Conservation (phyloP, 2,329 filamentous ascomycete genomes). For the Paramyrothecium roridum region DNA sequence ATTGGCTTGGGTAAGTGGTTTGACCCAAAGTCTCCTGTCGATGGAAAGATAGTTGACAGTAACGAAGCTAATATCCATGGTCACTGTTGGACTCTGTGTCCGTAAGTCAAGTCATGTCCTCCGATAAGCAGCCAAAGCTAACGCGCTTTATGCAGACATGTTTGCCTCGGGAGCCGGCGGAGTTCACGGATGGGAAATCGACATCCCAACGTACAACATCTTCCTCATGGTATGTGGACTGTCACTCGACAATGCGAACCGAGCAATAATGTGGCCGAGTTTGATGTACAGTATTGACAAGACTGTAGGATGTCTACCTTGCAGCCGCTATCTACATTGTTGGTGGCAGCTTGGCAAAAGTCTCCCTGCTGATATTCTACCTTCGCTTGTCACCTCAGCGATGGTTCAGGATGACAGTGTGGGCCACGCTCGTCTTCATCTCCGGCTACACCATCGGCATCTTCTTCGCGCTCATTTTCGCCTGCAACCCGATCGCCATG, state of each 20-base stretch:
- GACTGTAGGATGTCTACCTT: slow-evolving; percentile 20
- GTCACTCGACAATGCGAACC: no score
- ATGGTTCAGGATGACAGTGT: slow-evolving; percentile 28
- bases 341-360: slow-evolving; percentile 30
- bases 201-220: slow-evolving; percentile 18
- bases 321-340: slow-evolving; percentile 27
- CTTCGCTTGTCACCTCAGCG: slow-evolving; percentile 28
- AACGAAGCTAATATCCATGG: neutral
- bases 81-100: slow-evolving; percentile 14
- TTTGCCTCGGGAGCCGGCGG: slow-evolving; percentile 20
- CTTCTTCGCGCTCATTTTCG: slow-evolving; percentile 31
- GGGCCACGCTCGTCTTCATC: slow-evolving; percentile 23
- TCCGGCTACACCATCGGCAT: slow-evolving; percentile 27
- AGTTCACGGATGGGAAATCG: slow-evolving; percentile 27
- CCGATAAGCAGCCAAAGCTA: neutral
- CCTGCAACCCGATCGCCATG: slow-evolving; percentile 29
- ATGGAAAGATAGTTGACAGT: neutral
- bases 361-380: slow-evolving; percentile 36
- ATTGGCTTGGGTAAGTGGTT: slow-evolving; percentile 9
- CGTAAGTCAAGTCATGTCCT: slow-evolving; percentile 3
- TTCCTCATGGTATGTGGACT: slow-evolving; percentile 17
- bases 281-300: neutral
- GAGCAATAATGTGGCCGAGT: no score
- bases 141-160: slow-evolving; percentile 14
- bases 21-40: neutral